Evolutionary conservation across 169 alveolate genomes (phyloP), one percentile per base, ranked within the genome.

Genomic region (Eimeria acervulina): DNA sequence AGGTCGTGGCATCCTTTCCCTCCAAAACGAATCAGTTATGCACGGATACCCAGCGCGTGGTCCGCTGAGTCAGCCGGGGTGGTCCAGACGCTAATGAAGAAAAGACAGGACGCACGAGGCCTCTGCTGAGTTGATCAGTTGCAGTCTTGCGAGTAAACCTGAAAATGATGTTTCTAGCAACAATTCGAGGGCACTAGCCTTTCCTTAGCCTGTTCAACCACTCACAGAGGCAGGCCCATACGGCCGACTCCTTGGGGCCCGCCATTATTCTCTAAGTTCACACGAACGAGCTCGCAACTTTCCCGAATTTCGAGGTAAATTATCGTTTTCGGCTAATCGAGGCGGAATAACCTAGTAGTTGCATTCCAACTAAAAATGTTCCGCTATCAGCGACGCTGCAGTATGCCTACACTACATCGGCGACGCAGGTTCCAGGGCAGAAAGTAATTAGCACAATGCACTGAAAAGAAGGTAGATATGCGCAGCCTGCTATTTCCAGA

Each of bases 61-160:
- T 70, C 81, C 81, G 44, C 63, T 40, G 93, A 85, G 93, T 81
- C 78, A 85, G 81, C 93, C 61, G 59, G 93, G 31, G 47, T 85
- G 81, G 68, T 70, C 31, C 7, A 61, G 93, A 68, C 52, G 78
- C 44, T 85, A 47, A 36, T 85, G 59, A 13, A 7, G 52, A 47
- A 70, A 59, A 28, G 93, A 85, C 55, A 85, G 61, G 31, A 21
- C 4, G 38, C 21, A 15, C 66, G 61, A 23, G 93, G 52, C 23
- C 17, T 38, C 31, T 10, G 12, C 10, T 38, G 26, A 33, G 19
- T 17, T 26, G 3, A 10, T 38, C 31, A n/a, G 63, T 31, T 31
- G 59, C 55, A 52, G 10, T 1, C 40, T 59, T 26, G 66, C 38
- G 31, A 42, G 21, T 3, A 83, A 10, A 83, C 76, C 91, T 31